Base-by-base conservation (phyloP, 2,329 filamentous ascomycete species). In the Herpomyces periplanetae region DNA sequence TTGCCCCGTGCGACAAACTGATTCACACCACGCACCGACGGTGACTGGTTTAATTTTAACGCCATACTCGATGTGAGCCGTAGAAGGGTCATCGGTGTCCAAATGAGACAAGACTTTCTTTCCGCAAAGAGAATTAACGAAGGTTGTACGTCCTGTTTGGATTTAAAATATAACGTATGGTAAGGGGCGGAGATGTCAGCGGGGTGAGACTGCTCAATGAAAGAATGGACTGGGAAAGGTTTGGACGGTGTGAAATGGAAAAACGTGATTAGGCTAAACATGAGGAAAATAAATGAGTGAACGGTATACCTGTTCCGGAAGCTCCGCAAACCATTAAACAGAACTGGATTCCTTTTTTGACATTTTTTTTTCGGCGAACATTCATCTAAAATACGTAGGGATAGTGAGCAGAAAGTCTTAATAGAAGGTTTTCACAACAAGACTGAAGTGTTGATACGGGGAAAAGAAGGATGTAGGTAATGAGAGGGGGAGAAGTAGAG, bases 261-360 rank as follows among this genome's bases (percentile, higher is more conserved):
- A 5, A 16, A 9, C 4, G 11, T 13, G 8, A 10, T 14, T 7
- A 15, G 17, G 13, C 13, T 10, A 13, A 13, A 5, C 13, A 20
- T 18, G 27, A 5, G 10, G 6, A 9, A 8, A 6, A 17, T 5
- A 9, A 12, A 12, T 17, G 5, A 8, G 15, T 22, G 23, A 24
- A 21, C 23, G 24, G 46, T 53, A 36, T 58, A 87, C 71, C 80
- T 44, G 80, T 91, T 43, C 80, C 80, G 33, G 75, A 91, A 39
- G 80, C 80, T 49, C 80, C 80, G 41, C 80, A 91, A 36, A 96
- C 80, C 80, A 96, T 96, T 56, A 96, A 47, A 44, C 73, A 91
- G 51, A 96, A 96, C 53, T 96, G 80, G 39, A 96, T 91, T 39
- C 80, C 80, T 58, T 88, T 88, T 65, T 88, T 88, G 49, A 96